Evolutionary conservation across 768 basidiomycete genomes (phyloP), one percentile per base, ranked within the genome.

Genomic region (Xerocomellus amylosporus): DNA sequence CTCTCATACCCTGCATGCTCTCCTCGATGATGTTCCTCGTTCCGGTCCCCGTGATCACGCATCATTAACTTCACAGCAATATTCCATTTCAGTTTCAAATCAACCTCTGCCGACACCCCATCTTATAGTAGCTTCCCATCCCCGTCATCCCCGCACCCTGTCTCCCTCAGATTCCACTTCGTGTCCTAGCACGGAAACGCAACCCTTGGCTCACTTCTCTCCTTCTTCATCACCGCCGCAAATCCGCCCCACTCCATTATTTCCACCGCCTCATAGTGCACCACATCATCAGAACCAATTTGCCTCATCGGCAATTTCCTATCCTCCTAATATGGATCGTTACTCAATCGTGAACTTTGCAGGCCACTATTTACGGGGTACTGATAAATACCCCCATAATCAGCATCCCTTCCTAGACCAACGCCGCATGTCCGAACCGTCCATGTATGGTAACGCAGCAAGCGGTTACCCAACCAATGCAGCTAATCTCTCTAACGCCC

Each of bases 361-460:
- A 51, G 73, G 73, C 60, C 74, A 72, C 56, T 71, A 73, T 70
- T 67, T 76, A 68, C 77, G 74, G 66, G 64, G 63, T 55, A 68
- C 51, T 56, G 70, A 70, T 68, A 69, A 67, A 65, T 62, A 71
- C 64, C 56, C 68, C 60, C 69, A 65, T 62, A 70, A 63, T 68
- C 69, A 62, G 64, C 58, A 62, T 63, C 59, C 73, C 53, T 65
- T 75, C 58, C 70, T 79, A 53, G 83, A 84, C 73, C 82, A 83
- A 49, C 76, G 85, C 64, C 82, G 85, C 68, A 84, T 86, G 82
- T 87, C 85, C 64, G 85, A 86, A 66, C 84, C 85, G 44, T 72
- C 81, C 51, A 73, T 80, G 57, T 75, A 79, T 56, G 63, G 74
- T 60, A 75, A 74, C 66, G 58, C 76, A 49, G 75, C 81, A 64